Conservation (phyloP, 1,284 basidiomycete genomes). For the Fomitopsis palustris region DNA sequence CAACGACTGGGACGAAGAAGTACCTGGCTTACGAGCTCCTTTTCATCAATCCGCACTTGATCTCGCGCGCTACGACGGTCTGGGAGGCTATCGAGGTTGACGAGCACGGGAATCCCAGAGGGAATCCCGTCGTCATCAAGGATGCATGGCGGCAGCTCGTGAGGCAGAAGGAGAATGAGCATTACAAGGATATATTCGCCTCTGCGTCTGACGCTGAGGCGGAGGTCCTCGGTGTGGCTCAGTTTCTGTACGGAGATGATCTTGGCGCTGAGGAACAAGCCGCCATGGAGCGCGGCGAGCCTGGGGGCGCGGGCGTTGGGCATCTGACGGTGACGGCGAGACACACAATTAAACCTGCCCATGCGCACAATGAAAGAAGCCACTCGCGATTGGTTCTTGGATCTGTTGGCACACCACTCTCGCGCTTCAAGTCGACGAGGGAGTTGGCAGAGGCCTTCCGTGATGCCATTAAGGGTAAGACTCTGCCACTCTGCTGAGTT, state of each 20-base stretch:
- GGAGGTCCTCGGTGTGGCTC: neutral
- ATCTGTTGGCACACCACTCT: conserved; percentile 10
- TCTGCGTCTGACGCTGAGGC: neutral
- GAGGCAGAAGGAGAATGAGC: conserved; percentile 1
- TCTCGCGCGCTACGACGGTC: conserved; percentile 10
- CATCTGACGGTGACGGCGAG: neutral
- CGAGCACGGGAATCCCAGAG: neutral
- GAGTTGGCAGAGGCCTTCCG: conserved; percentile 11
- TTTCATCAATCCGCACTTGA: neutral
- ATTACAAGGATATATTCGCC: neutral
- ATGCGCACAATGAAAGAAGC: conserved; percentile 5
- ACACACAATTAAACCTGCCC: too few relatives aligned
- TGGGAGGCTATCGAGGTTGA: conserved; percentile 9
- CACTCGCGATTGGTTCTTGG: conserved; percentile 12
- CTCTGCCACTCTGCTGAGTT: too few relatives aligned
- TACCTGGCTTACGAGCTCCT: conserved; percentile 4
- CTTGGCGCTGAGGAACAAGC: too few relatives aligned
- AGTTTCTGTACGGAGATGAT: neutral
- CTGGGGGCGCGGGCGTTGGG: neutral
- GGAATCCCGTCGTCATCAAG: conserved; percentile 9
- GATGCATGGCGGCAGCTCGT: conserved; percentile 13
- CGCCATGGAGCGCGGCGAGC: neutral
- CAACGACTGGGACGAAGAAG: neutral
- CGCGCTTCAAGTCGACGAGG: conserved; percentile 10
- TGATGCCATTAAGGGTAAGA: conserved; percentile 13